Conservation (phyloP, 192 early-diverging fungal genomes). For the Backusella tuberculispora region DNA sequence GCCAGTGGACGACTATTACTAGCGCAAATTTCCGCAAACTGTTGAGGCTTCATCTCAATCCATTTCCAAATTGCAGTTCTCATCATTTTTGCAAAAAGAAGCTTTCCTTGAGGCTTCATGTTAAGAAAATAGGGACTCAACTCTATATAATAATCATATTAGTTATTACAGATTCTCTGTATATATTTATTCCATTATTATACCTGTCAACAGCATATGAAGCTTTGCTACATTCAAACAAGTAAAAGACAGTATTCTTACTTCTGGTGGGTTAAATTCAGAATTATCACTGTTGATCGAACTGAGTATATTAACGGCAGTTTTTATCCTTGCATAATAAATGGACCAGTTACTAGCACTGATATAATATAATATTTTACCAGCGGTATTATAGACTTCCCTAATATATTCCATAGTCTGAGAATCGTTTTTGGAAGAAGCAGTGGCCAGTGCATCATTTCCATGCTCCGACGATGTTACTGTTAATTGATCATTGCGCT, state of each 20-base stretch:
- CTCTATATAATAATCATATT: constrained; percentile 32
- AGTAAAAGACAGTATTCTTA: constrained; percentile 27
- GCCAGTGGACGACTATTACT: constrained; percentile 54
- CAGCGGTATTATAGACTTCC: constrained; percentile 80
- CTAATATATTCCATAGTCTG: constrained; percentile 47
- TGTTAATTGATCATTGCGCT: constrained; percentile 6
- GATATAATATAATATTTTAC: constrained; percentile 80
- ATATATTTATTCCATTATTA: constrained; percentile 20
- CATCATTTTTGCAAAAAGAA: constrained; percentile 71
- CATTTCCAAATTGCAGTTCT: constrained; percentile 92
- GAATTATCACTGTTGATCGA: constrained; percentile 15
- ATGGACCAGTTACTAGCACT: constrained; percentile 87
- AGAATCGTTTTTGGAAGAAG: constrained; percentile 7
- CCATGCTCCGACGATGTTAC: neutral
- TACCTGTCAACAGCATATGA: constrained; percentile 60
- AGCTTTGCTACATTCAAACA: constrained; percentile 48
- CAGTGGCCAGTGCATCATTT: constrained; percentile 17
- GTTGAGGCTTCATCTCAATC: constrained; percentile 80
- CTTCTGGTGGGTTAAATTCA: constrained; percentile 22
- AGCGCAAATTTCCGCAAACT: constrained; percentile 77
- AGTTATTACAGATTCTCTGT: neutral
- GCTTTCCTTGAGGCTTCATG: constrained; percentile 67
- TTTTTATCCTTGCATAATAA: constrained; percentile 73
- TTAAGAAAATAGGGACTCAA: constrained; percentile 56
- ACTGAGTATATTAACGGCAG: constrained; percentile 27